Evolutionary conservation across 129 eudicot species (phyloP).

Genomic region (Pulicaria dysenterica): DNA sequence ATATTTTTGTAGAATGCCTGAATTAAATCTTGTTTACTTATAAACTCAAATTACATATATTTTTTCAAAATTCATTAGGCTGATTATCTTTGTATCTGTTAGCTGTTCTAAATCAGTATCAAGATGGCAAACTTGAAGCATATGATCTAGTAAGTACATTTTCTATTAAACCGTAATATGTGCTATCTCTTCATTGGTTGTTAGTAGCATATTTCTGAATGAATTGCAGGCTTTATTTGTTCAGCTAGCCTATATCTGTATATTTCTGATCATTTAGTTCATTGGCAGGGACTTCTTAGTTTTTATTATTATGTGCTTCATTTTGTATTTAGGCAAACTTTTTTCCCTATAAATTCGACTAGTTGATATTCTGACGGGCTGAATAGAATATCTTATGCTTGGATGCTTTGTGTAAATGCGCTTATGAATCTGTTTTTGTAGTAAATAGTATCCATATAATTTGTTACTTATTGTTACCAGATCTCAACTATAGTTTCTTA

Average conservation of each 20-base stretch:
- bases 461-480: constrained; percentile 1
- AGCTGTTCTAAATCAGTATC: not conserved
- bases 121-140: not conserved
- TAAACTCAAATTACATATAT: not conserved
- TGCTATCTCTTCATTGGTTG: not conserved
- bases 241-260: too few relatives aligned
- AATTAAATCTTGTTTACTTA: not conserved
- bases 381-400: not conserved
- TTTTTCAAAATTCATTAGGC: not conserved
- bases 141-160: not conserved
- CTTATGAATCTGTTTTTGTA: not conserved
- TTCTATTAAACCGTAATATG: not conserved
- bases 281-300: too few relatives aligned
- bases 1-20: not conserved
- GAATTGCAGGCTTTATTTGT: too few relatives aligned
- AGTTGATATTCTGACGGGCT: not conserved
- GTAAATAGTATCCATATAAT: not conserved
- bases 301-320: not conserved
- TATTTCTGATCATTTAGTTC: too few relatives aligned
- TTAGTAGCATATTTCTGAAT: not conserved
- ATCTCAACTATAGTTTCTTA: not conserved
- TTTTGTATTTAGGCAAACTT: constrained; percentile 3
- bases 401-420: not conserved
- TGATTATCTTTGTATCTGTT: not conserved
- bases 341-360: not conserved